Evolutionary conservation across 202 grass and related monocot genomes (phyloP).

Genomic region (Bolboschoenoplectus hybrid): DNA sequence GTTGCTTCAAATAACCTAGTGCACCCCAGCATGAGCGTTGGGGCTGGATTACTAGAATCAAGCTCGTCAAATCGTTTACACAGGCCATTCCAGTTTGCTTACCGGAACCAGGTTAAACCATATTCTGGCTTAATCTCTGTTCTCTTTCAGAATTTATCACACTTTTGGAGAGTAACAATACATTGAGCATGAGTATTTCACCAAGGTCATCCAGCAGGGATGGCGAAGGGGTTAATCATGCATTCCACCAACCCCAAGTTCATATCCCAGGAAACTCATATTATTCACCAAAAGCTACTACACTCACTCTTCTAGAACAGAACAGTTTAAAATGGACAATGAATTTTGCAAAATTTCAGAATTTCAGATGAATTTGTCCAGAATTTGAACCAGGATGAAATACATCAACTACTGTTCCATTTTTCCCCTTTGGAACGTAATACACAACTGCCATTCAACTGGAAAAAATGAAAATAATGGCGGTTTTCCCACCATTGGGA

Average conservation of each 20-base stretch:
- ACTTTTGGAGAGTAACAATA: background rate
- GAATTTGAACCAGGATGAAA: background rate
- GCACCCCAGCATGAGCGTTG: background rate
- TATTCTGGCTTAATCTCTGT: background rate
- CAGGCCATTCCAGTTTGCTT: background rate
- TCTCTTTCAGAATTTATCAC: background rate
- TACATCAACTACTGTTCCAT: background rate
- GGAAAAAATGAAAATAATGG: background rate
- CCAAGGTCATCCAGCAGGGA: background rate
- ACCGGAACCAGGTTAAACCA: background rate
- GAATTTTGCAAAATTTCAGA: background rate
- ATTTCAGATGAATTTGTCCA: background rate
- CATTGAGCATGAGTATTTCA: background rate
- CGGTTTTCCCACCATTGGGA: background rate
- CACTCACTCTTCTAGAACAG: background rate
- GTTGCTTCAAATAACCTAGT: background rate
- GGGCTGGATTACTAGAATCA: background rate
- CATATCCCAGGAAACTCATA: background rate
- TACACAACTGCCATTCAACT: background rate
- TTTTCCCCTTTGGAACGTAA: background rate
- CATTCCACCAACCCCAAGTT: background rate
- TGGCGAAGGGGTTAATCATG: background rate
- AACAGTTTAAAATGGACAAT: background rate
- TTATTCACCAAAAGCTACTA: background rate
- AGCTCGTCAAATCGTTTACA: background rate